A percentile compares a stretch with the other conserved stretches of the same genome.
Conservation (phyloP, 202 grass and related monocot genomes). For the Panicum hallii region DNA sequence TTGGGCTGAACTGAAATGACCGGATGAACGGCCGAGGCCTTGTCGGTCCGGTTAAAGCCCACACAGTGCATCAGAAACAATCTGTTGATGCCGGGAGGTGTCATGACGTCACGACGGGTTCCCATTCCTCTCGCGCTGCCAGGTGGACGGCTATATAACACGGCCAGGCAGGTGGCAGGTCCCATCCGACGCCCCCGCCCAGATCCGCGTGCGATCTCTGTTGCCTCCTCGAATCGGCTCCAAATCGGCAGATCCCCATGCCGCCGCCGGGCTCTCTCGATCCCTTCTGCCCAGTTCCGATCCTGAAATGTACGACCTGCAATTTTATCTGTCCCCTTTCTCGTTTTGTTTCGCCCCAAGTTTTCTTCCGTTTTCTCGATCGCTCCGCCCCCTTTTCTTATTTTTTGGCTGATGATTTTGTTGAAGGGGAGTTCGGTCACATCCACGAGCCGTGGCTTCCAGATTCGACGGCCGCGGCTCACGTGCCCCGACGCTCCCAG, state of each 20-base stretch:
- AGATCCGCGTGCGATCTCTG: neutral
- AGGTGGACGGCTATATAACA: constrained; percentile 6
- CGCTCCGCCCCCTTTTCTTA: no score
- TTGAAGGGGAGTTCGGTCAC: neutral
- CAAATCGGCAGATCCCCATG: neutral
- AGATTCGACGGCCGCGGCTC: constrained; percentile 5
- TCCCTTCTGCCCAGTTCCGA: neutral
- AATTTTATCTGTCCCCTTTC: neutral
- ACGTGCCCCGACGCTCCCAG: neutral
- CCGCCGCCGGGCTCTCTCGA: neutral
- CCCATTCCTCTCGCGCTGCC: neutral
- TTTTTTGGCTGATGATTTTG: no score
- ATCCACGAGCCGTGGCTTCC: neutral
- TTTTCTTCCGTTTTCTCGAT: neutral
- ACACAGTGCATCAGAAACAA: neutral
- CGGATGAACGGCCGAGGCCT: neutral
- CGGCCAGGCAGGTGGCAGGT: neutral
- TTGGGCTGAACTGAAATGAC: neutral
- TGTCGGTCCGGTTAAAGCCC: neutral
- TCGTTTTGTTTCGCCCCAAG: neutral
- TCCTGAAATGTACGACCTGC: neutral
- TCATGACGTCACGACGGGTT: neutral
- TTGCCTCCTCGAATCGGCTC: neutral
- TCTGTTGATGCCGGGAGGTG: no score
- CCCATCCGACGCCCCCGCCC: neutral